phyloP scores from a whole-genome alignment of 2,329 filamentous ascomycete genomes.

The Aaosphaeria pasadenensis region DNA sequence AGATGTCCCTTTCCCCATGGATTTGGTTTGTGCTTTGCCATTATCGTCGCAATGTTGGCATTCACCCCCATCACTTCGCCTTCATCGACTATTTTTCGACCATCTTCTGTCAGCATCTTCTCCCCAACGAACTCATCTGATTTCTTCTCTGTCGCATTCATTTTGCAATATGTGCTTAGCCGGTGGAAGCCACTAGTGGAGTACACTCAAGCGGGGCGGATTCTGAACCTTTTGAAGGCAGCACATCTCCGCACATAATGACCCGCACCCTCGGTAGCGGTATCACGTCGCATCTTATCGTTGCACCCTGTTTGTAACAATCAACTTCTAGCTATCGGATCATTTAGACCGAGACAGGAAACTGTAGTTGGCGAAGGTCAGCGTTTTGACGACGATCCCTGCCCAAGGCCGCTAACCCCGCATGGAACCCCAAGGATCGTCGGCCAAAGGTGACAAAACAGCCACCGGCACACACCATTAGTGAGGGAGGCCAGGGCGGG shows the following conservation, averaged over 20 bases:
- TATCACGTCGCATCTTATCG: conserved; percentile 14
- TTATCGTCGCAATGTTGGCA: conserved; percentile 14
- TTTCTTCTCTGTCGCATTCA: background rate
- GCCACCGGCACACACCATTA: too few relatives aligned
- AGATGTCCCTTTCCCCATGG: conserved; percentile 22
- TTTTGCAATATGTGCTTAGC: too few relatives aligned
- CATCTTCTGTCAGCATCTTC: conserved; percentile 15
- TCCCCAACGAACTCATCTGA: conserved; percentile 7
- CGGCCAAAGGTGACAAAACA: too few relatives aligned
- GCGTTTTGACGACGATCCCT: too few relatives aligned
- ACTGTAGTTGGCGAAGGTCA: too few relatives aligned
- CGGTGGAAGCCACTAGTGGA: too few relatives aligned
- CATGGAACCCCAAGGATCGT: too few relatives aligned
- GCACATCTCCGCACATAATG: too few relatives aligned
- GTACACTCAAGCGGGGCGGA: too few relatives aligned
- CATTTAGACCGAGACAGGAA: background rate
- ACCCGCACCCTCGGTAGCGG: conserved; percentile 6
- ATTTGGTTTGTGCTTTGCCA: conserved; percentile 19
- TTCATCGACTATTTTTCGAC: conserved; percentile 13
- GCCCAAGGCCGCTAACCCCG: too few relatives aligned
- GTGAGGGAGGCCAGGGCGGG: too few relatives aligned
- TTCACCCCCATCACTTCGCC: conserved; percentile 13
- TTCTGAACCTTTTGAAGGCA: too few relatives aligned
- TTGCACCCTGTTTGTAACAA: conserved; percentile 3
- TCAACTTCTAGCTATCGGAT: background rate